phyloP scores from a whole-genome alignment of 2,329 filamentous ascomycete genomes.

The Sporothrix variecibatus region DNA sequence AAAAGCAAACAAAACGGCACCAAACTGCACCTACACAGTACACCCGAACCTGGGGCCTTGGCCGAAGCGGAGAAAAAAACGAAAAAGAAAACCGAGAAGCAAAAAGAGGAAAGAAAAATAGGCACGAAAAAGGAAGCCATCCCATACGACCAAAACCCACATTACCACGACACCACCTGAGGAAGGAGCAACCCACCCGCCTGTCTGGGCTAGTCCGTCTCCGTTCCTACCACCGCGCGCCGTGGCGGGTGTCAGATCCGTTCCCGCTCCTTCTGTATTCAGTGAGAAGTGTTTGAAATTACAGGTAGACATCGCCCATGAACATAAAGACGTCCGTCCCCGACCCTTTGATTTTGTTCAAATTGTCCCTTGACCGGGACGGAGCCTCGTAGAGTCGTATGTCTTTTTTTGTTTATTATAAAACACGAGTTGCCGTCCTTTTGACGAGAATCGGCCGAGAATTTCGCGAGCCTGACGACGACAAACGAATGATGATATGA shows the following conservation, averaged over 20 bases:
- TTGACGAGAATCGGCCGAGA: neutral
- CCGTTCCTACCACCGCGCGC: neutral
- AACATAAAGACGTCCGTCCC: neutral
- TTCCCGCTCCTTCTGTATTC: neutral
- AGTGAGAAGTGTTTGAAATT: neutral
- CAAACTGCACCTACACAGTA: neutral
- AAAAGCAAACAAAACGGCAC: neutral
- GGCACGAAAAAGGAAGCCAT: neutral
- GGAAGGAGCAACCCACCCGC: neutral
- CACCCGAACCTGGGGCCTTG: neutral
- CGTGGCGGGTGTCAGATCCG: conserved; percentile 2
- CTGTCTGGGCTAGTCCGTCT: neutral
- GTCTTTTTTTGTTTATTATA: neutral
- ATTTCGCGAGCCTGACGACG: neutral
- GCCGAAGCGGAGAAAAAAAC: conserved; percentile 11
- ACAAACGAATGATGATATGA: neutral
- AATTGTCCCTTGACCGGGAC: conserved; percentile 3
- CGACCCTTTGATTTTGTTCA: neutral
- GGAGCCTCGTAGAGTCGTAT: neutral
- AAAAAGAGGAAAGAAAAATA: neutral
- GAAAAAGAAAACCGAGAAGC: neutral
- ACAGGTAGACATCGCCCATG: neutral
- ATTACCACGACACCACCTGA: neutral
- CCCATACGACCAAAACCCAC: neutral
- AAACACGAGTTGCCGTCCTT: neutral